Evolutionary conservation across 2,329 filamentous ascomycete species (phyloP), one percentile per base, ranked within the genome.

Genomic region (Colletotrichum musicola): DNA sequence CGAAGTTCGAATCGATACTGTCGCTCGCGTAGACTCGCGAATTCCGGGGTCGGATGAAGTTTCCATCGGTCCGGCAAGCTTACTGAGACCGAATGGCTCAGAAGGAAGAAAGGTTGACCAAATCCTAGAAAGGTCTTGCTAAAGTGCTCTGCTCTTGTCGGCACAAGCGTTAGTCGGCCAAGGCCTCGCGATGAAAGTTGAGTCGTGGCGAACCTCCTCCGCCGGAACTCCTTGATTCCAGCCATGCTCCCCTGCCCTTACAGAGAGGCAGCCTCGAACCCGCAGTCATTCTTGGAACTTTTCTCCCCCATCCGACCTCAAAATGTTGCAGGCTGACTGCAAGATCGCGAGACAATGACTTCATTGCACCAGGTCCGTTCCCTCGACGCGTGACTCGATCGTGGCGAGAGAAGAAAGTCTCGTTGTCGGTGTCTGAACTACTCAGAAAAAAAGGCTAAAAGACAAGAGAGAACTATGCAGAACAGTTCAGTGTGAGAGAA

Each of bases 401-500:
- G 55, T 22, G 55, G 55, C 62, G 35, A 61, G 54, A 64, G 42
- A 35, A 38, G 7, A 51, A 51, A 55, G 25, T 16, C 53, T 65
- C 61, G 44, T 65, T 65, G 20, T 60, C 49, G 49, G 62, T 27
- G 56, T 50, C 65, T 50, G 55, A 40, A 44, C 38, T 64, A 44
- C 49, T 60, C 7, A 56, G 30, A 56, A 20, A 14, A 18, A 25
- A 25, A 25, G 18, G 62, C 42, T 14, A 47, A 64, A 59, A 30
- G 30, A 35, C 30, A 35, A 35, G 5, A 58, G 53, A n/a, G 13
- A 44, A 22, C 9, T 27, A 18, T 25, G 18, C 13, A 20, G 13
- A 25, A 42, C 13, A 38, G 30, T 6, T 9, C 22, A 27, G 18
- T 35, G 30, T 35, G 30, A 10, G 25, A 69, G 44, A 46, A 63